phyloP scores from a whole-genome alignment of 345 rosid species.

The Eucalyptus brandiana region DNA sequence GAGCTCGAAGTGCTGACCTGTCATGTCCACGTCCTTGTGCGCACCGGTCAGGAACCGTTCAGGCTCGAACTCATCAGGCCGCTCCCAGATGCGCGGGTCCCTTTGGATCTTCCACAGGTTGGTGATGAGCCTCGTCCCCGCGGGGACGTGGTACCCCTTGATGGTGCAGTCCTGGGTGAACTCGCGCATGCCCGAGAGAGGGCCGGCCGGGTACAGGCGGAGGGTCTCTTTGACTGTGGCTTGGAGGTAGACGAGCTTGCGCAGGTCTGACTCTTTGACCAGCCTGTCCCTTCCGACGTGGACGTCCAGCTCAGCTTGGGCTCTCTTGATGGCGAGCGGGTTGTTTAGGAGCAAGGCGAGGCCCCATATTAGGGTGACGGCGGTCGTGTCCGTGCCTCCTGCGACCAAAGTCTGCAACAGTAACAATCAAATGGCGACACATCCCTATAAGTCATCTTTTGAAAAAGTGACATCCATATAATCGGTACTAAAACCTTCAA shows the following conservation, averaged over 20 bases:
- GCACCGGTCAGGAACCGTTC: constrained; percentile 6
- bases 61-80: constrained; percentile 3
- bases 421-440: not conserved
- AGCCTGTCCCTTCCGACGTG: constrained; percentile 7
- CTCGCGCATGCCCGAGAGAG: not conserved
- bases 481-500: not conserved
- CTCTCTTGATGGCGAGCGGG: not conserved
- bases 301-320: constrained; percentile 17
- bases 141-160: not conserved
- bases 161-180: constrained; percentile 5
- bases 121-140: not conserved
- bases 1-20: constrained; percentile 5
- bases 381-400: constrained; percentile 10
- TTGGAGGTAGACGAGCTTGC: constrained; percentile 6
- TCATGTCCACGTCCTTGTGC: not conserved
- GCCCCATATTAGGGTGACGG: constrained; percentile 9
- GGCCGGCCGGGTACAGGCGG: not conserved
- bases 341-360: constrained; percentile 17
- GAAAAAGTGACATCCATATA: not conserved
- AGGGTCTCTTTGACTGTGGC: not conserved
- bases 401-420: constrained; percentile 5
- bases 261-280: not conserved
- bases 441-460: not conserved
- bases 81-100: constrained; percentile 3
- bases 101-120: constrained; percentile 11